These are phyloP conservation scores for Thamnidium elegans DNA, from an alignment of 192 early-diverging fungal genomes.

Conservation along the genomic window DNA sequence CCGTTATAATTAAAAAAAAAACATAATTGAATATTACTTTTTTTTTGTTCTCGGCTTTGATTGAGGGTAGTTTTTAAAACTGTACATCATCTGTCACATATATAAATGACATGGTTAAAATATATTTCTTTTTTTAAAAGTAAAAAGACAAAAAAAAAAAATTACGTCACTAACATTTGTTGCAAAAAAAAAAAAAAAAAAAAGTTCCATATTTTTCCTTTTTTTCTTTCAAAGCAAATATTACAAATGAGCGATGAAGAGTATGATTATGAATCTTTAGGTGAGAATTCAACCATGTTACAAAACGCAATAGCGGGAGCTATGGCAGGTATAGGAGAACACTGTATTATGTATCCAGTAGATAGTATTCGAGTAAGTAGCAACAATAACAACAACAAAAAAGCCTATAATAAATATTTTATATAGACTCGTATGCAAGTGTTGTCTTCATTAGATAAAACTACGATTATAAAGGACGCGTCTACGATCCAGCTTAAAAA, in stretches of 20 bases:
- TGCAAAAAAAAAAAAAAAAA: not conserved
- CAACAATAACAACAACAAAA: not conserved
- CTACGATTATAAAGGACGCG: constrained; percentile 67
- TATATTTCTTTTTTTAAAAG: too few relatives aligned
- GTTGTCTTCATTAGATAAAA: not conserved
- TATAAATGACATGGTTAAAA: too few relatives aligned
- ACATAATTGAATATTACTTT: too few relatives aligned
- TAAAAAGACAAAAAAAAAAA: too few relatives aligned
- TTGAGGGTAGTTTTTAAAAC: too few relatives aligned
- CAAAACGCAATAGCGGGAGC: constrained; percentile 90
- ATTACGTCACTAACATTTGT: too few relatives aligned
- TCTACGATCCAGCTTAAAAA: constrained; percentile 30
- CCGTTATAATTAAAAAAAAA: too few relatives aligned
- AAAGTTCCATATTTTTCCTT: not conserved
- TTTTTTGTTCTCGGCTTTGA: too few relatives aligned
- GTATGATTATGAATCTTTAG: constrained; percentile 89
- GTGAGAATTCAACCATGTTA: constrained; percentile 68
- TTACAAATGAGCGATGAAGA: constrained; percentile 23
- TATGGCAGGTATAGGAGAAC: constrained; percentile 94
- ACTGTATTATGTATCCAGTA: constrained; percentile 91
- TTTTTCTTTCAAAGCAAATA: not conserved
- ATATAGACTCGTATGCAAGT: constrained; percentile 16
- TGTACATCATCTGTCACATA: too few relatives aligned
- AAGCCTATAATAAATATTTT: not conserved
- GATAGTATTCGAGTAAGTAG: constrained; percentile 85